Conservation (phyloP, 768 basidiomycete genomes). For the Suillus cothurnatus region DNA sequence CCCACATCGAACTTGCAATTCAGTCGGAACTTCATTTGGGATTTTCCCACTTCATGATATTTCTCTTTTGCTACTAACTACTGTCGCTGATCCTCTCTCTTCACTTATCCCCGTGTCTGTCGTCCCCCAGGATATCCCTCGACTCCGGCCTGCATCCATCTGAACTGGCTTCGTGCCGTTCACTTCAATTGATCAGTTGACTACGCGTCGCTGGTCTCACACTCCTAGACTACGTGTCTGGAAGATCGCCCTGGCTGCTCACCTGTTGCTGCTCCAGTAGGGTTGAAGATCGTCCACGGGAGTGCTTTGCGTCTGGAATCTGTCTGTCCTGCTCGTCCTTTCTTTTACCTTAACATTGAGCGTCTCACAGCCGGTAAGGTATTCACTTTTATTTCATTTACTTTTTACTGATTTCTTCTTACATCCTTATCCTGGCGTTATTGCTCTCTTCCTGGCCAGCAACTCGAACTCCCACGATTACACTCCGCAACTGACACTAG, state of each 20-base stretch:
- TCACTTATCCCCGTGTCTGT: neutral
- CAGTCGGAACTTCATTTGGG: neutral
- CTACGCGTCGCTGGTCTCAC: too few relatives aligned
- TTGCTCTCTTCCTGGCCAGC: neutral
- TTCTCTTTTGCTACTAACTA: neutral
- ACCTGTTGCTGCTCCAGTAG: too few relatives aligned
- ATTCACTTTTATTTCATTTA: neutral
- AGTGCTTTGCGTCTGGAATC: neutral
- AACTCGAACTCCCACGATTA: neutral
- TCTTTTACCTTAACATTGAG: neutral
- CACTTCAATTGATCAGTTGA: too few relatives aligned
- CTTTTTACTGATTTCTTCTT: neutral
- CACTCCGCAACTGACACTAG: neutral
- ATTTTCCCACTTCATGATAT: neutral
- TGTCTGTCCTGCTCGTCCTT: neutral
- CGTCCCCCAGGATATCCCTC: neutral
- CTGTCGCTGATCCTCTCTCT: neutral
- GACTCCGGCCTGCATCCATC: neutral
- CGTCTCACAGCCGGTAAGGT: neutral
- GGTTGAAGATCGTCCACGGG: neutral
- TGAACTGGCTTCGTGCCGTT: too few relatives aligned
- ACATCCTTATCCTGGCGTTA: neutral
- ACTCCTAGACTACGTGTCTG: too few relatives aligned
- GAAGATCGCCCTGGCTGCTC: too few relatives aligned
- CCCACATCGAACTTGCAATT: neutral